phyloP scores from a whole-genome alignment of 2,329 filamentous ascomycete genomes.

The Calonectria henricotiae region DNA sequence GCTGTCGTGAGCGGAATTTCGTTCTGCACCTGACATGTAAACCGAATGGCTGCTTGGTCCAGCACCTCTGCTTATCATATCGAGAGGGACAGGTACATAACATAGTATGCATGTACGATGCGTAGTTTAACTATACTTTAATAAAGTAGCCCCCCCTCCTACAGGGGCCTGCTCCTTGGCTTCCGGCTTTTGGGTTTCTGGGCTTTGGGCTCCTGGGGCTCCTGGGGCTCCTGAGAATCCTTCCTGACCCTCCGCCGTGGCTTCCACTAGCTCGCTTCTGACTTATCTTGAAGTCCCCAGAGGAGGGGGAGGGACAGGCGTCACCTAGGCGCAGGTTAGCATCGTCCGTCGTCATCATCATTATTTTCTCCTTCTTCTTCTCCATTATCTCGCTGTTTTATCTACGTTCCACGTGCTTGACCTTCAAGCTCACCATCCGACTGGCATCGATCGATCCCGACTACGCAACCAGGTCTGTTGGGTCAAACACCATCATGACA shows the following conservation, averaged over 20 bases:
- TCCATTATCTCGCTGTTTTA: background rate
- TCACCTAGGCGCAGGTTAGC: background rate
- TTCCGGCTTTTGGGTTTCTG: too few relatives aligned
- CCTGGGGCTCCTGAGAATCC: background rate
- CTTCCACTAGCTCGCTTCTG: conserved; percentile 7
- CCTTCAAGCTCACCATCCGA: background rate
- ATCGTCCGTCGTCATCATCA: background rate
- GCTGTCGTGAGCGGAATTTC: too few relatives aligned
- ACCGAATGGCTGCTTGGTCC: too few relatives aligned
- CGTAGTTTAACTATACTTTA: background rate
- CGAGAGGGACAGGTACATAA: too few relatives aligned
- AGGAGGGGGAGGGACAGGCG: background rate
- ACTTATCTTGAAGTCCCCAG: background rate
- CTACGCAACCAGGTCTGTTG: background rate
- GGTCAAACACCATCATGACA: background rate
- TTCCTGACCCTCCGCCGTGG: background rate
- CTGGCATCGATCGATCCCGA: background rate
- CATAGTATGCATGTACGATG: background rate
- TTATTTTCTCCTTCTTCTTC: background rate
- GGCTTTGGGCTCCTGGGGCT: background rate
- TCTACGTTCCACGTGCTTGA: background rate
- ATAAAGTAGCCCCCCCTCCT: conserved; percentile 1
- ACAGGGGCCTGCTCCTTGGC: background rate
- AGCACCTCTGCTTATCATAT: too few relatives aligned
- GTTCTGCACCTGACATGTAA: too few relatives aligned